Evolutionary conservation across 192 early-diverging fungal genomes (phyloP).

Genomic region (Chytriomyces hyalinus): DNA sequence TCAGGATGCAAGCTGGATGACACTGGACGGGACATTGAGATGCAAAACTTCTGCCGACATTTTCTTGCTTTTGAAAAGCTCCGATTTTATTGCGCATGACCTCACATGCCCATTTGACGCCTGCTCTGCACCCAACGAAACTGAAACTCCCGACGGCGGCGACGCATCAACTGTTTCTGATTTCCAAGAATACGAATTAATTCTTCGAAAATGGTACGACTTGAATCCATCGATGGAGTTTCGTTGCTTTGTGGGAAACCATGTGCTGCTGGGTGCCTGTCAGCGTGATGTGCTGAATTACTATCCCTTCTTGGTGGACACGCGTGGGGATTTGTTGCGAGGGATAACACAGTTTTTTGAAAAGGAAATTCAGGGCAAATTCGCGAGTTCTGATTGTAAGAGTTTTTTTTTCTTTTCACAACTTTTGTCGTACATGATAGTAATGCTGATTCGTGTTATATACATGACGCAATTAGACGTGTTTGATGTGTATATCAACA

Average conservation of each 20-base stretch:
- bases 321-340: constrained; percentile 56
- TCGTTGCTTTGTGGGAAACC: constrained; percentile 86
- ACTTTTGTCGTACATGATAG: background rate
- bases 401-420: constrained; percentile 3
- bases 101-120: constrained; percentile 75
- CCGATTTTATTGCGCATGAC: constrained; percentile 90
- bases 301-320: constrained; percentile 74
- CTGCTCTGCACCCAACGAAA: constrained; percentile 44
- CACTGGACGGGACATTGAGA: constrained; percentile 75
- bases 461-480: constrained; percentile 58
- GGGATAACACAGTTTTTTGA: constrained; percentile 74
- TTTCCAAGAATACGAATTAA: constrained; percentile 67
- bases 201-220: constrained; percentile 90
- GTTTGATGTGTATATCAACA: constrained; percentile 88
- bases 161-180: background rate
- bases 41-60: constrained; percentile 82
- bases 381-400: constrained; percentile 73
- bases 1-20: constrained; percentile 89
- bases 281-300: constrained; percentile 84
- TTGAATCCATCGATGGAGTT: constrained; percentile 93
- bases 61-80: constrained; percentile 87
- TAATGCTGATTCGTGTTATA: constrained; percentile 7
- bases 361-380: constrained; percentile 62
- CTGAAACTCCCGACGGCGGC: background rate
- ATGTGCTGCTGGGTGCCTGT: constrained; percentile 76